Evolutionary conservation across 2,329 filamentous ascomycete genomes (phyloP).

Genomic region (Daldinia eschscholtzii): DNA sequence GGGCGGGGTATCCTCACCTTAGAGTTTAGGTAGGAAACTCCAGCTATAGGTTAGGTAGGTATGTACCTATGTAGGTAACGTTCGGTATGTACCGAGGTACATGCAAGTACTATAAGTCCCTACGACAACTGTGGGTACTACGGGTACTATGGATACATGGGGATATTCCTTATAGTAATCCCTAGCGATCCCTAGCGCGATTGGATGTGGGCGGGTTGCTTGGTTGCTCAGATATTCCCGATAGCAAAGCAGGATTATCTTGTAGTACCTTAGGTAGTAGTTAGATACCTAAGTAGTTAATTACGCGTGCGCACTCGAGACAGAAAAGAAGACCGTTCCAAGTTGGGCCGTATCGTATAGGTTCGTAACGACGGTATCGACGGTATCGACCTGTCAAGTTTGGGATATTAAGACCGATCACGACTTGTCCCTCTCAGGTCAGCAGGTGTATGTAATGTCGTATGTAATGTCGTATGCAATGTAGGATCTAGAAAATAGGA

Average conservation of each 20-base stretch:
- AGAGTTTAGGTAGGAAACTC: slow-evolving; percentile 2
- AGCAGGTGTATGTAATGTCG: slow-evolving; percentile 23
- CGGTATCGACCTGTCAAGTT: slow-evolving; percentile 4
- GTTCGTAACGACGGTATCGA: neutral
- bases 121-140: neutral
- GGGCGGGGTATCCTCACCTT: slow-evolving; percentile 37
- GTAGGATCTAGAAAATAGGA: slow-evolving; percentile 9
- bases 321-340: neutral
- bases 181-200: neutral
- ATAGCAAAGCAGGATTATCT: neutral
- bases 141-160: neutral
- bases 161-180: slow-evolving; percentile 1
- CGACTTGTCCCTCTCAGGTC: slow-evolving; percentile 23
- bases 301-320: slow-evolving; percentile 1
- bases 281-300: neutral
- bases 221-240: neutral
- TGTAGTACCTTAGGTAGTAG: slow-evolving; percentile 1
- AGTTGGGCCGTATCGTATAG: neutral
- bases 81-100: slow-evolving; percentile 6
- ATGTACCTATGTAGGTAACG: neutral
- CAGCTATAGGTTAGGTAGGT: too few species aligned
- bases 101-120: slow-evolving; percentile 9
- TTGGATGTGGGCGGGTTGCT: neutral
- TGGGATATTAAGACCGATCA: slow-evolving; percentile 10
- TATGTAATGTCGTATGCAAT: slow-evolving; percentile 18